Conservation (phyloP, 768 basidiomycete genomes). For the Mycena kentingensis region DNA sequence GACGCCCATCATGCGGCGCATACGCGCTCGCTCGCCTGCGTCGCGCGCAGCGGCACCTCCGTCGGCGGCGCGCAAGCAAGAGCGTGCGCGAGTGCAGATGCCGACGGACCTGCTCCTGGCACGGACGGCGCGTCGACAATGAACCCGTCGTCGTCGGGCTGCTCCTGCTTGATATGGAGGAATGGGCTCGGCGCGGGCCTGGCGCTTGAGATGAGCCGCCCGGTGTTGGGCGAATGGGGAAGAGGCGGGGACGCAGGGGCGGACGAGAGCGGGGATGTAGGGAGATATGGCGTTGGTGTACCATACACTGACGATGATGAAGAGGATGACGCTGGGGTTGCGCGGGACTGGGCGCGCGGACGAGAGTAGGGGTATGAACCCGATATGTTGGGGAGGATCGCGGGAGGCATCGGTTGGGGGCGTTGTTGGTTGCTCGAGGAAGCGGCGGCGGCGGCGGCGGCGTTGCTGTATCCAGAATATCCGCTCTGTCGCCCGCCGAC, state of each 20-base stretch:
- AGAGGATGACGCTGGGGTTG: neutral
- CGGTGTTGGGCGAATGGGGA: neutral
- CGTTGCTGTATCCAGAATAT: neutral
- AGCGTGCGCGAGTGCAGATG: conserved; percentile 39
- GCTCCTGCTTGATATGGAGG: conserved; percentile 32
- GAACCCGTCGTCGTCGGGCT: conserved; percentile 39
- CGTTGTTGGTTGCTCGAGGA: neutral
- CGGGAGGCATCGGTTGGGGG: neutral
- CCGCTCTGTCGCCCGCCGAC: neutral
- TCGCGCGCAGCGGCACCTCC: conserved; percentile 75
- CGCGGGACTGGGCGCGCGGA: neutral
- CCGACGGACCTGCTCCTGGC: conserved; percentile 20
- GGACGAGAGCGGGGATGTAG: neutral
- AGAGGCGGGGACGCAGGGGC: neutral
- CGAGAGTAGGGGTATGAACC: neutral
- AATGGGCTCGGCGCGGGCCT: conserved; percentile 5
- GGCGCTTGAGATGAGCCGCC: too few species aligned
- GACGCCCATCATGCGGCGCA: conserved; percentile 77
- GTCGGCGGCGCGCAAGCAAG: conserved; percentile 48
- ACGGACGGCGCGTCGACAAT: conserved; percentile 49
- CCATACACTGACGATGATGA: neutral
- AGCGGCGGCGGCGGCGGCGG: too few species aligned
- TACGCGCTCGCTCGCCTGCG: conserved; percentile 66
- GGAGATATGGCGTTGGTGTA: neutral
- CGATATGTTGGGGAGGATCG: neutral